These are phyloP conservation scores for Fusarium sp. DNA, from an alignment of 2,329 filamentous ascomycete species.

Conservation along the genomic window DNA sequence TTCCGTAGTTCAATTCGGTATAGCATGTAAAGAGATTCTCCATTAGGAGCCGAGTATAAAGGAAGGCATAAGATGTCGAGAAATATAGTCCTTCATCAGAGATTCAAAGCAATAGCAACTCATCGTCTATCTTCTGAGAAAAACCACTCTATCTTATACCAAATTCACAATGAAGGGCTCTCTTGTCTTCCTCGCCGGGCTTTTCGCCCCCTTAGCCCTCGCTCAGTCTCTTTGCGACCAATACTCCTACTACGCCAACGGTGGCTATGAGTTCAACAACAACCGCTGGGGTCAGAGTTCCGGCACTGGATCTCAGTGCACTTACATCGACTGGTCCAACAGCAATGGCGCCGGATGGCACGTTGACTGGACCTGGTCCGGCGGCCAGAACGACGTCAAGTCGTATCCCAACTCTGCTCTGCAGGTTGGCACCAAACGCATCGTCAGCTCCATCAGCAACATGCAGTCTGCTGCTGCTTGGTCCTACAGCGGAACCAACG, in stretches of 20 bases:
- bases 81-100: neutral
- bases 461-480: slow-evolving; percentile 19
- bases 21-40: neutral
- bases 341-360: slow-evolving; percentile 18
- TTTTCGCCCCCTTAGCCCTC: slow-evolving; percentile 4
- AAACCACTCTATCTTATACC: neutral
- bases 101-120: neutral
- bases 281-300: slow-evolving; percentile 18
- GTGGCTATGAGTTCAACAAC: slow-evolving; percentile 17
- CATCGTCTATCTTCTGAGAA: neutral
- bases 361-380: slow-evolving; percentile 11
- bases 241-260: slow-evolving; percentile 17
- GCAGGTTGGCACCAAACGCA: slow-evolving; percentile 2
- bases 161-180: slow-evolving; percentile 6
- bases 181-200: slow-evolving; percentile 4
- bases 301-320: slow-evolving; percentile 6
- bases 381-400: slow-evolving; percentile 10
- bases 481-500: slow-evolving; percentile 15
- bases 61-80: neutral
- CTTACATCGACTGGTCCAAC: slow-evolving; percentile 19
- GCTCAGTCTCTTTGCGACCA: slow-evolving; percentile 17
- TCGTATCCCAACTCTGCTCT: slow-evolving; percentile 10
- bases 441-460: slow-evolving; percentile 8
- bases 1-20: slow-evolving; percentile 11
- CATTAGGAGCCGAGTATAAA: neutral